These are phyloP conservation scores for Sporothrix variecibatus DNA, from an alignment of 2,329 filamentous ascomycete species.

Conservation along the genomic window DNA sequence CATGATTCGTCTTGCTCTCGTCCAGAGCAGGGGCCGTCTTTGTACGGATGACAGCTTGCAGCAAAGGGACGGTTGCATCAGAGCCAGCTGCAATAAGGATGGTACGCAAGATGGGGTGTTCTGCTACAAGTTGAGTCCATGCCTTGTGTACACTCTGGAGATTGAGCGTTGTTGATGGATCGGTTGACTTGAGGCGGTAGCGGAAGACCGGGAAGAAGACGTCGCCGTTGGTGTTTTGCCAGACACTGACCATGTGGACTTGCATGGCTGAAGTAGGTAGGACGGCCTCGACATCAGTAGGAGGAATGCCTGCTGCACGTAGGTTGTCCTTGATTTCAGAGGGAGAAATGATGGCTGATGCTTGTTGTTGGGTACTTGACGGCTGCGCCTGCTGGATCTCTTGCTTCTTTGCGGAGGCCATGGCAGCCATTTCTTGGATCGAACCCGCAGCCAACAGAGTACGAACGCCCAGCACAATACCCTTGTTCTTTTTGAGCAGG, in stretches of 20 bases:
- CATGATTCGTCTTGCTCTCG: not conserved
- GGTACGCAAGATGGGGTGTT: conserved; percentile 69
- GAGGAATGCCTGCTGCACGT: conserved; percentile 42
- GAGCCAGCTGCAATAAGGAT: conserved; percentile 35
- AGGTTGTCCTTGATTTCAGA: conserved; percentile 41
- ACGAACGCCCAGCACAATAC: conserved; percentile 65
- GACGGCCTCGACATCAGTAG: conserved; percentile 53
- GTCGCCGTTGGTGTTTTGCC: conserved; percentile 66
- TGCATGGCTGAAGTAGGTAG: conserved; percentile 77
- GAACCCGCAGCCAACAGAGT: conserved; percentile 69
- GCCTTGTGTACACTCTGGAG: conserved; percentile 51
- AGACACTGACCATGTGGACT: conserved; percentile 75
- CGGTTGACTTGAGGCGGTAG: conserved; percentile 52
- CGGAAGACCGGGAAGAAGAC: conserved; percentile 75
- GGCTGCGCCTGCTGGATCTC: not conserved
- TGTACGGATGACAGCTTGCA: conserved; percentile 61
- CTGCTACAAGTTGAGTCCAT: conserved; percentile 61
- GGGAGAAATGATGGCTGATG: not conserved
- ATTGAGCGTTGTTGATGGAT: conserved; percentile 33
- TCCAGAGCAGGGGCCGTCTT: conserved; percentile 33
- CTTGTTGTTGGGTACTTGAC: not conserved
- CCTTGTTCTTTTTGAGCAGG: conserved; percentile 62
- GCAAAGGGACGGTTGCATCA: conserved; percentile 49
- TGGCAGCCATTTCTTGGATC: conserved; percentile 61
- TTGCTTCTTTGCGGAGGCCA: conserved; percentile 14